These are phyloP conservation scores for Singerocomus rubriflavus DNA, from an alignment of 1,284 basidiomycete genomes.

Conservation along the genomic window DNA sequence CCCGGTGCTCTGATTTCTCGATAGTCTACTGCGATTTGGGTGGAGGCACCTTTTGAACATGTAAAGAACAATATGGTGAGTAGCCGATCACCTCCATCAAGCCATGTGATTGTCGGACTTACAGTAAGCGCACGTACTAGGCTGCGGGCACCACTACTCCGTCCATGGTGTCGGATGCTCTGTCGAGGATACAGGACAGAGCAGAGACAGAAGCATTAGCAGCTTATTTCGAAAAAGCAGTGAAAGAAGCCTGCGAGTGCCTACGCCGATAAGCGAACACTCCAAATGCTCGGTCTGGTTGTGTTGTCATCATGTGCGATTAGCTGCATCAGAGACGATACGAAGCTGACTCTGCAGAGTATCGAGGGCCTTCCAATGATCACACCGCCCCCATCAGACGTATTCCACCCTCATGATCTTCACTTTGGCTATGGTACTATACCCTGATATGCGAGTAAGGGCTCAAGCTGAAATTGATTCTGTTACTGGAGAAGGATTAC, in stretches of 20 bases:
- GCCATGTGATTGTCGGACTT: background rate
- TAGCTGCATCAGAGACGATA: slow-evolving; percentile 25
- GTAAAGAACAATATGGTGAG: slow-evolving; percentile 25
- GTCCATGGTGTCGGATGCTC: slow-evolving; percentile 24
- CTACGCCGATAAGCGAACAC: slow-evolving; percentile 14
- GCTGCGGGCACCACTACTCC: slow-evolving; percentile 19
- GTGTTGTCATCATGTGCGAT: slow-evolving; percentile 6
- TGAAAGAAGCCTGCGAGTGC: slow-evolving; percentile 24
- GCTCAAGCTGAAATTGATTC: slow-evolving; percentile 45
- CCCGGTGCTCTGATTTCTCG: slow-evolving; percentile 10
- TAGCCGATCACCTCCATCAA: background rate
- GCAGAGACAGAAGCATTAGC: slow-evolving; percentile 7
- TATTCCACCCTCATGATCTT: slow-evolving; percentile 45
- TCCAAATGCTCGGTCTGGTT: background rate
- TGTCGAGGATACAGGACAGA: slow-evolving; percentile 11
- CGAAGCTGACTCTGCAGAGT: slow-evolving; percentile 4
- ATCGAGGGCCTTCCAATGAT: slow-evolving; percentile 5
- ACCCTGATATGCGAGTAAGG: slow-evolving; percentile 42
- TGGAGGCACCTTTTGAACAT: slow-evolving; percentile 23
- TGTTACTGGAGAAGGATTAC: slow-evolving; percentile 33
- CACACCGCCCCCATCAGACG: slow-evolving; percentile 33
- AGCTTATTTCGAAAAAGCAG: slow-evolving; percentile 15
- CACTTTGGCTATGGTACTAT: slow-evolving; percentile 46
- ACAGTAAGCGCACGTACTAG: slow-evolving; percentile 1
- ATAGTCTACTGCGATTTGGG: slow-evolving; percentile 5